These are phyloP conservation scores for Sporisorium scitamineum DNA, from an alignment of 1,284 basidiomycete genomes.

Conservation along the genomic window DNA sequence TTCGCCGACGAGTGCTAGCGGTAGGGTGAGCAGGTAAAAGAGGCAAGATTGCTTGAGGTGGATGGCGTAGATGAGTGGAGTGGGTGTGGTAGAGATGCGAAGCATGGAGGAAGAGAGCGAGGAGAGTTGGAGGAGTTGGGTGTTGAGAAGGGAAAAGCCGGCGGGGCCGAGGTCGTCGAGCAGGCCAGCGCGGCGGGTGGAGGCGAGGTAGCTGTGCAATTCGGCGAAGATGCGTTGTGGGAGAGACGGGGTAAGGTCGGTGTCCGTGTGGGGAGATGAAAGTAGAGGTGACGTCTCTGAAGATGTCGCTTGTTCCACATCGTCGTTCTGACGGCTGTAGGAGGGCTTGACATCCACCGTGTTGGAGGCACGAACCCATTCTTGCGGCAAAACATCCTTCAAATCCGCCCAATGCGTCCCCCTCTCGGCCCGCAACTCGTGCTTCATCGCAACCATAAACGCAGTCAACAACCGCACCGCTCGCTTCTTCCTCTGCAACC, in stretches of 20 bases:
- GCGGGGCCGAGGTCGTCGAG: constrained; percentile 49
- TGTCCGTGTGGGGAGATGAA: background rate
- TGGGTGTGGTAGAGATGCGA: constrained; percentile 71
- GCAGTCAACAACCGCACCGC: constrained; percentile 77
- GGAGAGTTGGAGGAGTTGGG: constrained; percentile 75
- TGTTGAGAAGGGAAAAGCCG: constrained; percentile 41
- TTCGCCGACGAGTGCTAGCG: constrained; percentile 33
- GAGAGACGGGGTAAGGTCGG: background rate
- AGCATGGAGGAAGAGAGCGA: constrained; percentile 87
- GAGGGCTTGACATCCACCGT: background rate
- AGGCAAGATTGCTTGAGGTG: constrained; percentile 86
- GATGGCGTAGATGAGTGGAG: constrained; percentile 75
- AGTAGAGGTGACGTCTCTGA: constrained; percentile 19
- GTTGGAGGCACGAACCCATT: constrained; percentile 10
- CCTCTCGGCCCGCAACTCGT: constrained; percentile 76
- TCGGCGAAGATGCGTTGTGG: constrained; percentile 40
- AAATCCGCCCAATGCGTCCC: constrained; percentile 29
- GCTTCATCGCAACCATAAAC: constrained; percentile 80
- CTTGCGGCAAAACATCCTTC: constrained; percentile 25
- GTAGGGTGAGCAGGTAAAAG: constrained; percentile 64
- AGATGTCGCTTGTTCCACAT: background rate
- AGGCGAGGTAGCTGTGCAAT: constrained; percentile 41
- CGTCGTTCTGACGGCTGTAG: background rate
- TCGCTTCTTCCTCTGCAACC: constrained; percentile 79
- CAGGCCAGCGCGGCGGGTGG: constrained; percentile 29